Conservation (phyloP, 2,329 filamentous ascomycete species). For the Chalaropsis thielavioides region DNA sequence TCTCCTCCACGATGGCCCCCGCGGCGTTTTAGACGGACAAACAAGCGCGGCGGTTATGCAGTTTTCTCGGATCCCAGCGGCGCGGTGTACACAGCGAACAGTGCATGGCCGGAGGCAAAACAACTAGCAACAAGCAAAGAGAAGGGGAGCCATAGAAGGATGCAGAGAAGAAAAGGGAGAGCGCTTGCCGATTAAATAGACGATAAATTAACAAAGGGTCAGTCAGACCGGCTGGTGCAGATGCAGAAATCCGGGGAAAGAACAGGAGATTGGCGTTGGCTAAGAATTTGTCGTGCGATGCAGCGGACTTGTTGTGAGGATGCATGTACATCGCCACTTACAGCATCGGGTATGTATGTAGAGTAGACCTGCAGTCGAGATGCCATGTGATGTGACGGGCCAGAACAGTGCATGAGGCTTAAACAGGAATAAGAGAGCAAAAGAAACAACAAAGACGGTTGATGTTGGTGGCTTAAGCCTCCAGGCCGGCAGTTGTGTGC, state of each 20-base stretch:
- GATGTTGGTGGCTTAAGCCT: background rate
- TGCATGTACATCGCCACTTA: background rate
- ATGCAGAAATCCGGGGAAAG: slow-evolving; percentile 3
- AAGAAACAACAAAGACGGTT: background rate
- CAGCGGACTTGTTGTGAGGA: background rate
- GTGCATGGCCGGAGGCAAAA: background rate
- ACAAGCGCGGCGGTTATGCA: background rate
- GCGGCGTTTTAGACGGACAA: background rate
- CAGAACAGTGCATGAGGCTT: background rate
- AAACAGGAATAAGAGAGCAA: background rate
- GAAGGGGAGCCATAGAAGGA: background rate
- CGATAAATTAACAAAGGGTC: background rate
- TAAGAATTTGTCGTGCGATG: background rate
- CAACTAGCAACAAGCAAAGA: background rate
- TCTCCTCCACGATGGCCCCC: background rate
- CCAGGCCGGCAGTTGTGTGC: background rate
- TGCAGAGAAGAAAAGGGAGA: background rate
- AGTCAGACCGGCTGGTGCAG: background rate
- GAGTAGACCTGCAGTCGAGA: background rate
- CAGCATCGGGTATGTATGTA: background rate
- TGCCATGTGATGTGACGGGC: background rate
- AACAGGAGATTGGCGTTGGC: background rate
- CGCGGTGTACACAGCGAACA: background rate
- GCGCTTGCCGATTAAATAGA: background rate
- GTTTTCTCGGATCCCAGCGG: background rate